Base-by-base conservation (phyloP, 2,329 filamentous ascomycete species). In the Paraphoma sp. region DNA sequence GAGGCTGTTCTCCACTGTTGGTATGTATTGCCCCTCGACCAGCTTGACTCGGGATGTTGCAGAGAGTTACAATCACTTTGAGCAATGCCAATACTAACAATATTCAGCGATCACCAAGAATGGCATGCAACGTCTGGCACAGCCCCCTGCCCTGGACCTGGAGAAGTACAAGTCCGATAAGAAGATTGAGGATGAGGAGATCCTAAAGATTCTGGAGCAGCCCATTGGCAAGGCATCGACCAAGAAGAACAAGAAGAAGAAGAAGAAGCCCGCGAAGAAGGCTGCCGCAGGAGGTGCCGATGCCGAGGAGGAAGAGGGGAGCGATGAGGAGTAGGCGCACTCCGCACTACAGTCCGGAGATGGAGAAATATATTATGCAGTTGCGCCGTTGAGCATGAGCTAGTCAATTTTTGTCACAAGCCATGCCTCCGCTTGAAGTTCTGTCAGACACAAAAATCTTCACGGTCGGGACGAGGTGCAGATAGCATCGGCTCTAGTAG, bases 131-230 rank as follows among this genome's bases (percentile, higher is more conserved):
- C 92, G 91, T 81, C 83, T 99, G 56, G 89, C 92, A 70, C 89
- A 86, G 28, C 89, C 95, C 33, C 87, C 91, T 60, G 78, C 88
- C 18, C 84, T 90, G 62, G 92, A 98, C 74, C 77, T 95, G 60
- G 86, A 84, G 75, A 93, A 93, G 83, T 87, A 89, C 84, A 90
- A 97, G 86, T 89, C 92, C 33, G 93, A 98, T 79, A 98, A 98
- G 87, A 97, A 97, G 86, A 97, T 99, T 73, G 89, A 88, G 65
- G 94, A 98, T 64, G 92, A 96, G 82, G 94, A 98, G 82, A 85
- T 99, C 65, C 87, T 98, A 69, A 92, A 95, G 84, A 94, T 98
- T 64, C 86, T 99, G 49, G 93, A 95, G 81, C 91, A 91, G 79
- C 94, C 94, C 31, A 81, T 97, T 69, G 81, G 83, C 59, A 86